Evolutionary conservation across 2,329 filamentous ascomycete genomes (phyloP).

Genomic region (Paradendryphiella salina): DNA sequence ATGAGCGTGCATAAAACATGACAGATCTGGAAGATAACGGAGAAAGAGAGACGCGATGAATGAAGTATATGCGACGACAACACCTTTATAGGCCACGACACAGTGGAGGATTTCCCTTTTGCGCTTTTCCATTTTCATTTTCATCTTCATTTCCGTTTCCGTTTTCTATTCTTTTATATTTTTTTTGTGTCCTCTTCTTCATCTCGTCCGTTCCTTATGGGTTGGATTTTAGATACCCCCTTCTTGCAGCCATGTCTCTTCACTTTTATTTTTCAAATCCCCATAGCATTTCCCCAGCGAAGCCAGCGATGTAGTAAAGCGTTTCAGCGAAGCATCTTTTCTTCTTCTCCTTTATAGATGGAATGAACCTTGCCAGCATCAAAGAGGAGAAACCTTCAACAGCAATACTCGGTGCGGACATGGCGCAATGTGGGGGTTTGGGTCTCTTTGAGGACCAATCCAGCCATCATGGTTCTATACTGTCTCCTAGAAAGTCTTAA

Average conservation of each 20-base stretch:
- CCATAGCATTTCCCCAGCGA: too few species aligned
- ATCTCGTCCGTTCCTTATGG: conserved; percentile 14
- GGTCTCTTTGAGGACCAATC: too few species aligned
- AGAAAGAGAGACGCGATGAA: neutral
- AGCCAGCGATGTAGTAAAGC: too few species aligned
- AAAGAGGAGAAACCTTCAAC: too few species aligned
- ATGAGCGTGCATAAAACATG: neutral
- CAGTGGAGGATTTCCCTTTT: neutral
- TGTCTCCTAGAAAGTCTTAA: too few species aligned
- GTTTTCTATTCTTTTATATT: too few species aligned
- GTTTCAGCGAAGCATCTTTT: too few species aligned
- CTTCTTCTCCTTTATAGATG: too few species aligned
- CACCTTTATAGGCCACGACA: neutral
- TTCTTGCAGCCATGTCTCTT: conserved; percentile 7
- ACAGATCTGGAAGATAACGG: neutral
- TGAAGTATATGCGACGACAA: neutral
- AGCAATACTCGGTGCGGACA: too few species aligned
- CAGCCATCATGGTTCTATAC: too few species aligned
- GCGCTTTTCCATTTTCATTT: neutral
- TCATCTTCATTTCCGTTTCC: neutral
- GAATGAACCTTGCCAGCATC: too few species aligned
- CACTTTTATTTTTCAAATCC: neutral
- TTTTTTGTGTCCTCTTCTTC: neutral
- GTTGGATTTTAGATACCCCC: conserved; percentile 41
- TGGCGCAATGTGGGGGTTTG: too few species aligned